Base-by-base conservation (phyloP, 768 basidiomycete species). In the Russula abietina region DNA sequence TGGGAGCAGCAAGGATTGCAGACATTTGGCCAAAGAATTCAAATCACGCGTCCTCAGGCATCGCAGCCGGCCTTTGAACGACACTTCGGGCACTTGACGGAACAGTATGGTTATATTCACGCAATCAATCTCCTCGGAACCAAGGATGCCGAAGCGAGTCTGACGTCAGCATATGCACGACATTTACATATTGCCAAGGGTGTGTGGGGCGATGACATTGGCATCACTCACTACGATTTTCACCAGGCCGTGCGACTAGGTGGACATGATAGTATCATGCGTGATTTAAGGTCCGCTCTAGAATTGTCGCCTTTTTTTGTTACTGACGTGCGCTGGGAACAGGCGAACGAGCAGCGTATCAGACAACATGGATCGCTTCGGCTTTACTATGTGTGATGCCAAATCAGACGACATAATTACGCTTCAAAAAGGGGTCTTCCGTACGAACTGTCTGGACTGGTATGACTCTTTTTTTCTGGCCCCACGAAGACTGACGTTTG, bases 1-100 rank as follows among this genome's bases (percentile, higher is more conserved):
- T 99, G 97, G 97, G 96, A 98, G 73, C 96, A 99, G 70, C 93
- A 96, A 75, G 94, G 93, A 30, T 73, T 95, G 45, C 93, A 95
- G 71, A 95, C 96, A 0, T 94, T 99, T 70, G 91, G 93, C 41
- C 93, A 93, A 67, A 84, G 85, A 60, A 93, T 99, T 46, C 94
- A 98, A 71, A 92, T 99, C 65, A 95, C 93, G 14, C 87, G 95
- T 14, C 96, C 97, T 1, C 88, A 92, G 68, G 93, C 94, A 3
- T 95, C 95, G 0, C 96, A 98, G 68, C 95, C 95, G 9, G 97
- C 97, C 1, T 99, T 99, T 71, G 91, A 98, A 67, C 86, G 91
- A 43, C 97, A 99, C 75, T 91, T 98, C 61, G 80, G 86, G 11
- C 87, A 93, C 60, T 76, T 98, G 41, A 83, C 88, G 65, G 87